Percentiles rank a stretch among this genome's conserved stretches.
Conservation (phyloP, 345 rosid genomes). For the Gossypium australe region DNA sequence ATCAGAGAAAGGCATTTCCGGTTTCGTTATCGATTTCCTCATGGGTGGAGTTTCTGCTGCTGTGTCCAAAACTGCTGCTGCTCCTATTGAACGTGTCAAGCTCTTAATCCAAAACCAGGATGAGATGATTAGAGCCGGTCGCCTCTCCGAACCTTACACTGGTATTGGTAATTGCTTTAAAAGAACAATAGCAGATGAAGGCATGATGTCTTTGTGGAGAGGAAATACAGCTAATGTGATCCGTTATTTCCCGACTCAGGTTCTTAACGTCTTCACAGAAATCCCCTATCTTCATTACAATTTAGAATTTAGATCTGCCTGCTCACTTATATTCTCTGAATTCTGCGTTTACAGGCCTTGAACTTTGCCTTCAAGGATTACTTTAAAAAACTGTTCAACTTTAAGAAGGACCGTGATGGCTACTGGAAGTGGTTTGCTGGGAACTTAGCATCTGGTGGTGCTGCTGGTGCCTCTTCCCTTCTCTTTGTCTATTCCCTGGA, state of each 20-base stretch:
- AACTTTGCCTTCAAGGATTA: conserved; percentile 54
- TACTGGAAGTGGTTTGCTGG: conserved; percentile 53
- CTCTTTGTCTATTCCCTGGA: conserved; percentile 42
- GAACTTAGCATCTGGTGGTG: conserved; percentile 46
- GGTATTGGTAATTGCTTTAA: conserved; percentile 40
- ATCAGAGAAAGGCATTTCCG: conserved; percentile 26
- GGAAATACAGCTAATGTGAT: conserved; percentile 45
- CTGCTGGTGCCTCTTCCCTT: conserved; percentile 44
- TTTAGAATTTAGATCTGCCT: neutral
- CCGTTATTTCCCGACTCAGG: conserved; percentile 51
- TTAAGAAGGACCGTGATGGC: conserved; percentile 44
- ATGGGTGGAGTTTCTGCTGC: conserved; percentile 56
- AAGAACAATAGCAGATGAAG: conserved; percentile 36
- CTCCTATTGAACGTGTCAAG: conserved; percentile 48
- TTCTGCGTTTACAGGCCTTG: conserved; percentile 27
- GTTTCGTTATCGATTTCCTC: conserved; percentile 33
- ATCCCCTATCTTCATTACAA: neutral
- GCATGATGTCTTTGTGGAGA: conserved; percentile 39
- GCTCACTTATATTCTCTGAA: neutral
- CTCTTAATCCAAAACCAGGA: conserved; percentile 49
- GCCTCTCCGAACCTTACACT: conserved; percentile 38
- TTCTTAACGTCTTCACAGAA: neutral
- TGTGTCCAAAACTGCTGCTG: conserved; percentile 45
- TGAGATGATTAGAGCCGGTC: conserved; percentile 45
- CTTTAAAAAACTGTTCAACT: conserved; percentile 45